phyloP scores from a whole-genome alignment of 176 grass and related monocot genomes.

The Phragmites australis region DNA sequence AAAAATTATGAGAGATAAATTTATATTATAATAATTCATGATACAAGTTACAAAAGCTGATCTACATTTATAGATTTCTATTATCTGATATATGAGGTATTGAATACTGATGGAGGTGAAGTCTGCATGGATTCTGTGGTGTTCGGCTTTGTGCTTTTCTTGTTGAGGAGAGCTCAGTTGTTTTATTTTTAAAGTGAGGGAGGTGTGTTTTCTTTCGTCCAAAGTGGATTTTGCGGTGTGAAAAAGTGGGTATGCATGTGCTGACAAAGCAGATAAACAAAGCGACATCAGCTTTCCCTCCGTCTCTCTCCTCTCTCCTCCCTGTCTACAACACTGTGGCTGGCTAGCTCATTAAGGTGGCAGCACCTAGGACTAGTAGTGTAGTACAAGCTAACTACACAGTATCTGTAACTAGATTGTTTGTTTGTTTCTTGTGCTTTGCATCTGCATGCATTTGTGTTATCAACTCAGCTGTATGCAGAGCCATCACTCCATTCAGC shows the following conservation, averaged over 20 bases:
- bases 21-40: too few species aligned
- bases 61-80: too few species aligned
- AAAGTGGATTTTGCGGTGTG: constrained; percentile 62
- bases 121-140: constrained; percentile 16
- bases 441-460: not conserved
- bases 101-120: not conserved
- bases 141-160: constrained; percentile 70
- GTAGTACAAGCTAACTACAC: constrained; percentile 12
- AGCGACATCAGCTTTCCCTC: constrained; percentile 38
- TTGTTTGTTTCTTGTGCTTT: constrained; percentile 45
- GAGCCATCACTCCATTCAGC: too few species aligned
- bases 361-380: constrained; percentile 15
- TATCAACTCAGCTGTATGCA: not conserved
- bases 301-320: constrained; percentile 15
- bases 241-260: constrained; percentile 66
- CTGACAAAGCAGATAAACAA: constrained; percentile 64
- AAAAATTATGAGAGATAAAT: too few species aligned
- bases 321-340: constrained; percentile 4
- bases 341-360: constrained; percentile 17
- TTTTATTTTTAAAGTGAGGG: not conserved
- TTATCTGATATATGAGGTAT: too few species aligned
- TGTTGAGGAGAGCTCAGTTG: constrained; percentile 54
- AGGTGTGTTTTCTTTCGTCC: constrained; percentile 30
- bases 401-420: constrained; percentile 49
- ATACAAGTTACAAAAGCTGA: too few species aligned